phyloP scores from a whole-genome alignment of 2,329 filamentous ascomycete genomes.

The Setomelanomma holmii region DNA sequence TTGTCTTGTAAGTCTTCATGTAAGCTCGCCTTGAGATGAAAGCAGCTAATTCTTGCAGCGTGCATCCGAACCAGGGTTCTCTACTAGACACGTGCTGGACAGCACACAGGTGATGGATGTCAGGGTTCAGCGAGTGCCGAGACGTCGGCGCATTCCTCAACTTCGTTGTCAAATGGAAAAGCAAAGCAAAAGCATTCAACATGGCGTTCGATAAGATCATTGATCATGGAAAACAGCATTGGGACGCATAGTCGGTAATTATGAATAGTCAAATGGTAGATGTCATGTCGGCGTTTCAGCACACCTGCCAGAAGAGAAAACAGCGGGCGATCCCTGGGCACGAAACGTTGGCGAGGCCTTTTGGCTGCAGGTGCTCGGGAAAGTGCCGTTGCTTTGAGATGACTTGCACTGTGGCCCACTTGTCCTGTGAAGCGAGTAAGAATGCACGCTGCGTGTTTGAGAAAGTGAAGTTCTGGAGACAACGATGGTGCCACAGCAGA shows the following conservation, averaged over 20 bases:
- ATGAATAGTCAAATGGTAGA: neutral
- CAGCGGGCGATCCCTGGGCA: conserved; percentile 8
- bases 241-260: conserved; percentile 2
- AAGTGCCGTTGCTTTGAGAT: conserved; percentile 10
- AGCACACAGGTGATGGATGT: neutral
- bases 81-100: conserved; percentile 35
- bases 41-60: conserved; percentile 12
- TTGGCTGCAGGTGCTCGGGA: conserved; percentile 6
- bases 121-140: conserved; percentile 1
- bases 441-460: conserved; percentile 11
- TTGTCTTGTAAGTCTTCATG: conserved; percentile 71
- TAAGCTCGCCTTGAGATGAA: neutral
- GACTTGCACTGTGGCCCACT: conserved; percentile 3
- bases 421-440: conserved; percentile 11
- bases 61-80: conserved; percentile 58
- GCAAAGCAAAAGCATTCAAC: conserved; percentile 44
- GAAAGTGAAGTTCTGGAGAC: conserved; percentile 7
- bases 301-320: neutral
- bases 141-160: neutral
- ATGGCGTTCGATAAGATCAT: conserved; percentile 36
- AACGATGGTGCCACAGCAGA: conserved; percentile 13
- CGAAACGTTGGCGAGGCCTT: conserved; percentile 11
- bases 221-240: neutral
- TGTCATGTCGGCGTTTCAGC: conserved; percentile 6
- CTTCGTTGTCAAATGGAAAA: conserved; percentile 9